Evolutionary conservation across 352 stramenopile species (phyloP).

Genomic region (Phytopythium chamaehyphon): DNA sequence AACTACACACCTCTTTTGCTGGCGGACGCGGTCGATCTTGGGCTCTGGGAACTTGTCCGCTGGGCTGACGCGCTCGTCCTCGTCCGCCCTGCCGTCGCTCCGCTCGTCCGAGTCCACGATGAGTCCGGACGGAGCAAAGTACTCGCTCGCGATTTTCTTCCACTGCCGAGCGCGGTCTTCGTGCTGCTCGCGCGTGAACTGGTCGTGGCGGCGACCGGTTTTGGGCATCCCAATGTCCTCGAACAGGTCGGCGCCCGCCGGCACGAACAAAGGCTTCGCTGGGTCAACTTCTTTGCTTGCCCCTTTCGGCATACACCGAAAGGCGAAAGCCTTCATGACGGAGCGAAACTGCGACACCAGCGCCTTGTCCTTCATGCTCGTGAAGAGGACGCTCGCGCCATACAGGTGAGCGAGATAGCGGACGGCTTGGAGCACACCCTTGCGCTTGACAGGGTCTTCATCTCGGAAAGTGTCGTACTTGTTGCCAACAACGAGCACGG

Average conservation of each 20-base stretch:
- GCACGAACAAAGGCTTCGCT: constrained; percentile 68
- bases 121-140: constrained; percentile 45
- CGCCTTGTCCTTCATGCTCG: constrained; percentile 84
- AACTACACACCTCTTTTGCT: constrained; percentile 50
- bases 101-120: constrained; percentile 23
- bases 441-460: constrained; percentile 83
- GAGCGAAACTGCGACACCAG: constrained; percentile 63
- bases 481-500: constrained; percentile 82
- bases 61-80: constrained; percentile 10
- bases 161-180: constrained; percentile 65
- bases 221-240: constrained; percentile 76
- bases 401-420: constrained; percentile 85
- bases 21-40: constrained; percentile 61
- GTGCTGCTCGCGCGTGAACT: constrained; percentile 47
- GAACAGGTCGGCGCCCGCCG: constrained; percentile 62
- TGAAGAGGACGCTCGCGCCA: constrained; percentile 84
- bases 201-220: constrained; percentile 36
- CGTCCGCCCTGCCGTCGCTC: constrained; percentile 9
- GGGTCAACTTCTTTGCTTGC: constrained; percentile 61
- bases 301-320: constrained; percentile 41
- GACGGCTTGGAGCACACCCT: constrained; percentile 79
- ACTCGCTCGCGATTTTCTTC: constrained; percentile 61
- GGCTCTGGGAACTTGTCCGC: constrained; percentile 51
- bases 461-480: constrained; percentile 90
- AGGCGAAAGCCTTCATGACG: constrained; percentile 61